Evolutionary conservation across 192 early-diverging fungal genomes (phyloP).

Genomic region (Coemansia javaensis): DNA sequence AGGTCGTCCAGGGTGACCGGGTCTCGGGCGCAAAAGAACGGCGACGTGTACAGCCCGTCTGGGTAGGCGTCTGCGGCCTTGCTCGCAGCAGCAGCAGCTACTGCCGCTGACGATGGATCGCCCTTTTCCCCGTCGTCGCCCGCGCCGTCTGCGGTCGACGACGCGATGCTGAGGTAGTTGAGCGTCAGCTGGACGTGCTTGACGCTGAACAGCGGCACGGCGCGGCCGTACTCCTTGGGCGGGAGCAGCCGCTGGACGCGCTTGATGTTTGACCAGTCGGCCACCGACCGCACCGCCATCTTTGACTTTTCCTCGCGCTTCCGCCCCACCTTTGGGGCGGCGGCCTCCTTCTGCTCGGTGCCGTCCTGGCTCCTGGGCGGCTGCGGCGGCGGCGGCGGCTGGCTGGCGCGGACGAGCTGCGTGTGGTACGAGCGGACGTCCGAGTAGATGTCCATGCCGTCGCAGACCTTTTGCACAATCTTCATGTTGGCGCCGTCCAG

Average conservation of each 20-base stretch:
- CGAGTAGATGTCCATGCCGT: constrained; percentile 25
- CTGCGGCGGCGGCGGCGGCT: not conserved
- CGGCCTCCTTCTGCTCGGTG: not conserved
- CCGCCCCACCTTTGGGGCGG: not conserved
- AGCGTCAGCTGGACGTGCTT: constrained; percentile 1
- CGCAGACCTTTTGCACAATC: constrained; percentile 20
- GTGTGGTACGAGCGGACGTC: constrained; percentile 23
- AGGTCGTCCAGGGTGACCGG: constrained; percentile 12
- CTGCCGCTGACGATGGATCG: not conserved
- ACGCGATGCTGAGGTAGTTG: constrained; percentile 22
- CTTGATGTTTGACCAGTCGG: constrained; percentile 28
- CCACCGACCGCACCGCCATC: constrained; percentile 7
- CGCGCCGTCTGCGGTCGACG: not conserved
- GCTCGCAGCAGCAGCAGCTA: not conserved
- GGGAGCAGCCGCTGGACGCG: constrained; percentile 12
- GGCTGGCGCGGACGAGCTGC: not conserved
- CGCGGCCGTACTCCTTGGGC: not conserved
- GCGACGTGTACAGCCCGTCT: constrained; percentile 33
- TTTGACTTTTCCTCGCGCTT: not conserved
- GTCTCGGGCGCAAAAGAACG: constrained; percentile 39
- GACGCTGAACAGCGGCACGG: constrained; percentile 35
- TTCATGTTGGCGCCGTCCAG: constrained; percentile 37
- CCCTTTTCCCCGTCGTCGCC: not conserved
- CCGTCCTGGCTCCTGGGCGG: too few species aligned
- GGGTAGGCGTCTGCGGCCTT: constrained; percentile 6